Conservation (phyloP, 129 eudicot species). For the Flaveria ramosissima region DNA sequence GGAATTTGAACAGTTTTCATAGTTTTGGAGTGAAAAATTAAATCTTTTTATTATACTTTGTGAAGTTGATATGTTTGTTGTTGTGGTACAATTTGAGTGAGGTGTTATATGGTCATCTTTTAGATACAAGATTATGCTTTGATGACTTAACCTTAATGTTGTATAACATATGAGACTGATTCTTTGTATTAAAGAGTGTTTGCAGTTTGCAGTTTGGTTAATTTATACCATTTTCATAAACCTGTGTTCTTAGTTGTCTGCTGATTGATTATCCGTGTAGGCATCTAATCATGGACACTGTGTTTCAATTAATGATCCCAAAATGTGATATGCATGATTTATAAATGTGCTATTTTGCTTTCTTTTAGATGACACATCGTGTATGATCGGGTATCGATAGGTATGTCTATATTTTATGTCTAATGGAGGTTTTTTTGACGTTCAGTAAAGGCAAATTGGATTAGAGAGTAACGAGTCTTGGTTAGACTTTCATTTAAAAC, state of each 20-base stretch:
- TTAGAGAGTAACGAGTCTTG: too few species aligned
- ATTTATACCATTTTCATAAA: not conserved
- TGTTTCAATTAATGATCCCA: not conserved
- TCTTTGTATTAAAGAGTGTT: slow-evolving; percentile 6
- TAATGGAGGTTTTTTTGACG: too few species aligned
- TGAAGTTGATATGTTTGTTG: slow-evolving; percentile 25
- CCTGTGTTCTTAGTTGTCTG: too few species aligned
- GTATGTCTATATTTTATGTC: too few species aligned
- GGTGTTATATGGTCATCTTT: slow-evolving; percentile 24
- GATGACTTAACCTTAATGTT: slow-evolving; percentile 8
- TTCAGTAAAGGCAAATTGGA: too few species aligned
- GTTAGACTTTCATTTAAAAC: too few species aligned
- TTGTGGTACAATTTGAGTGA: slow-evolving; percentile 26
- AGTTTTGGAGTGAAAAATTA: slow-evolving; percentile 26
- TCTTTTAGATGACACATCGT: too few species aligned
- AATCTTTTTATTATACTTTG: not conserved
- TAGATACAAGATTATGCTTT: slow-evolving; percentile 13
- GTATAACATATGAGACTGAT: slow-evolving; percentile 7
- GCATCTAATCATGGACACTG: not conserved
- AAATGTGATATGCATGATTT: not conserved
- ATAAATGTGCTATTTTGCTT: not conserved
- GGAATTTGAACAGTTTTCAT: slow-evolving; percentile 20
- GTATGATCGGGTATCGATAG: too few species aligned
- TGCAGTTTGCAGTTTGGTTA: slow-evolving; percentile 1
- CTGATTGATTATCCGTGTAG: not conserved